Percentiles rank a stretch among this genome's conserved stretches.
phyloP scores from a whole-genome alignment of 108 stramenopile genomes.

The Asterionellopsis glacialis region DNA sequence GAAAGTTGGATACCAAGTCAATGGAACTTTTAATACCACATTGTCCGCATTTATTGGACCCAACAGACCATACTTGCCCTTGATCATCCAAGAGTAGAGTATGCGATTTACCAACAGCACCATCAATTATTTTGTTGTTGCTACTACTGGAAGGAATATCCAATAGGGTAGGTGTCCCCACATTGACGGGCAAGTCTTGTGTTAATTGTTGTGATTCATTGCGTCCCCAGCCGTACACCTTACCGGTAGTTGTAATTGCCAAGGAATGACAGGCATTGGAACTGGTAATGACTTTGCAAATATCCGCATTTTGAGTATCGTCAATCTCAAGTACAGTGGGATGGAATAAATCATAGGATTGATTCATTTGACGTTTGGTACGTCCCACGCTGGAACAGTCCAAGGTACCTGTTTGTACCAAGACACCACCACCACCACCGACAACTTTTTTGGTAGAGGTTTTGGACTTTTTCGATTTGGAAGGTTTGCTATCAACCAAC shows the following conservation, averaged over 20 bases:
- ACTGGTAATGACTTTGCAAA: constrained; percentile 49
- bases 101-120: constrained; percentile 81
- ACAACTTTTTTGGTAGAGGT: no score
- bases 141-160: constrained; percentile 20
- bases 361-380: constrained; percentile 21
- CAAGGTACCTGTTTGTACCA: constrained; percentile 82
- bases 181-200: constrained; percentile 22
- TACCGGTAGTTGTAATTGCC: constrained; percentile 50
- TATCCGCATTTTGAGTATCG: constrained; percentile 27
- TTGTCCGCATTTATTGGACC: constrained; percentile 73
- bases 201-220: constrained; percentile 53
- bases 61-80: constrained; percentile 55
- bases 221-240: constrained; percentile 84
- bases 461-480: constrained; percentile 14
- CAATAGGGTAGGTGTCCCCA: constrained; percentile 28
- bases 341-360: constrained; percentile 36
- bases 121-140: constrained; percentile 39
- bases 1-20: constrained; percentile 32
- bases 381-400: constrained; percentile 60
- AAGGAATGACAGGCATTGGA: constrained; percentile 71
- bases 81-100: constrained; percentile 54
- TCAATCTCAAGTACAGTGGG: constrained; percentile 60
- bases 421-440: constrained; percentile 29
- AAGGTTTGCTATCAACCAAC: not conserved
- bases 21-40: constrained; percentile 52